phyloP scores from a whole-genome alignment of 2,329 filamentous ascomycete genomes.

The Penicillium brevicompactum region DNA sequence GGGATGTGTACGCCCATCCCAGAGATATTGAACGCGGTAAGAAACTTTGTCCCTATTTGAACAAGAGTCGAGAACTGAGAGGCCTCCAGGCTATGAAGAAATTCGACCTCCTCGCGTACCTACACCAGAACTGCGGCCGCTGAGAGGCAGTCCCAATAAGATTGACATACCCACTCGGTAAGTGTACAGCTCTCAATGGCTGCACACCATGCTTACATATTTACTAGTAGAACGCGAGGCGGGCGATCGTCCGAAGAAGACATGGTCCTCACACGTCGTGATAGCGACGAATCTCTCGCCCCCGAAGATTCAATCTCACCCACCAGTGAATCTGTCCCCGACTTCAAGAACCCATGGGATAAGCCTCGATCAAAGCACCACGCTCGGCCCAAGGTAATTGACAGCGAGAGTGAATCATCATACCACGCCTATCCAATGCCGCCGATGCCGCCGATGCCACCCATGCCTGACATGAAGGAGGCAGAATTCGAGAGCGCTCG shows the following conservation, averaged over 20 bases:
- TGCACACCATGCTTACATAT: not conserved
- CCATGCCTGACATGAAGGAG: slow-evolving; percentile 7
- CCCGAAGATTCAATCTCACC: slow-evolving; percentile 33
- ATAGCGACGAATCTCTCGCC: slow-evolving; percentile 34
- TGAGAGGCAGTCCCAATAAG: slow-evolving; percentile 50
- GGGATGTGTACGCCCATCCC: slow-evolving; percentile 88
- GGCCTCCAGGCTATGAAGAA: slow-evolving; percentile 26
- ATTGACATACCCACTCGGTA: slow-evolving; percentile 59
- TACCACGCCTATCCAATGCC: slow-evolving; percentile 2
- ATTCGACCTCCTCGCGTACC: slow-evolving; percentile 30
- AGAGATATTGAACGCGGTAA: slow-evolving; percentile 82
- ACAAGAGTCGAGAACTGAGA: not conserved
- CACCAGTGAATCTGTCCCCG: slow-evolving; percentile 33
- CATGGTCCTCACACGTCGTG: slow-evolving; percentile 37
- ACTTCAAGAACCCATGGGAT: slow-evolving; percentile 22
- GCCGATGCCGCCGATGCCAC: not conserved
- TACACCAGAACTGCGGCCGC: slow-evolving; percentile 29
- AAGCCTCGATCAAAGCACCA: not conserved
- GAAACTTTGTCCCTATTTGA: not conserved
- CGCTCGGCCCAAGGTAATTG: slow-evolving; percentile 1
- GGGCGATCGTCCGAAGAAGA: slow-evolving; percentile 26
- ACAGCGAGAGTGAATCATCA: slow-evolving; percentile 4
- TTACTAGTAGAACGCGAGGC: slow-evolving; percentile 27
- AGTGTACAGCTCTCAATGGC: slow-evolving; percentile 16
- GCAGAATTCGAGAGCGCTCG: not conserved